Conservation (phyloP, 2,329 filamentous ascomycete genomes). For the Apiospora malaysiana region DNA sequence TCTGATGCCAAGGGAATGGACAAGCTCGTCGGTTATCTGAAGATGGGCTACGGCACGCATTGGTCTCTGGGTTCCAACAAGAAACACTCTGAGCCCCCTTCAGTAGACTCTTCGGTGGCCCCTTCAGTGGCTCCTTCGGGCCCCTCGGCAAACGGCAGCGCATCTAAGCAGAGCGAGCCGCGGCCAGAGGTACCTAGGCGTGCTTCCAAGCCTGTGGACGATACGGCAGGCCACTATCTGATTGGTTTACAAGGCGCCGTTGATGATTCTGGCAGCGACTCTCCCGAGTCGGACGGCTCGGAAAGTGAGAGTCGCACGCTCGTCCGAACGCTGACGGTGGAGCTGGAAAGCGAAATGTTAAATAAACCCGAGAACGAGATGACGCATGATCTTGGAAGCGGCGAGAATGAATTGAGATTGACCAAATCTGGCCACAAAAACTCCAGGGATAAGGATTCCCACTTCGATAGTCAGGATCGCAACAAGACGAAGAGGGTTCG, state of each 20-base stretch:
- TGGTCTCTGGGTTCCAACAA: slow-evolving; percentile 55
- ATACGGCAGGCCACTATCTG: slow-evolving; percentile 58
- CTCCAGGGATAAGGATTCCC: slow-evolving; percentile 29
- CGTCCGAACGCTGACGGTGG: slow-evolving; percentile 71
- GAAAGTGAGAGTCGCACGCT: slow-evolving; percentile 60
- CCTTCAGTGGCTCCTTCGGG: slow-evolving; percentile 23
- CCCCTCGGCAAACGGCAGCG: slow-evolving; percentile 20
- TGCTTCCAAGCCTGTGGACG: slow-evolving; percentile 24
- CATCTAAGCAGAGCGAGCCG: slow-evolving; percentile 22
- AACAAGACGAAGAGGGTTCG: slow-evolving; percentile 65
- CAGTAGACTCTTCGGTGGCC: slow-evolving; percentile 15
- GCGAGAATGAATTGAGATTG: slow-evolving; percentile 37
- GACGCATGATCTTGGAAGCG: slow-evolving; percentile 52
- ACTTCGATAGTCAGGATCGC: slow-evolving; percentile 54
- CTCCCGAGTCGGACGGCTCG: slow-evolving; percentile 36
- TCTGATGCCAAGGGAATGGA: slow-evolving; percentile 51
- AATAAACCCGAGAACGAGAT: slow-evolving; percentile 51
- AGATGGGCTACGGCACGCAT: slow-evolving; percentile 71
- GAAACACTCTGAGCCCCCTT: neutral
- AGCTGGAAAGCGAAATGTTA: slow-evolving; percentile 55
- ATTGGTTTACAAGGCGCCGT: slow-evolving; percentile 73
- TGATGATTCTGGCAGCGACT: slow-evolving; percentile 49
- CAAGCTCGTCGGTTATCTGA: slow-evolving; percentile 68
- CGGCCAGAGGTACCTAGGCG: slow-evolving; percentile 19
- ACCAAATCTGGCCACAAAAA: slow-evolving; percentile 29